Evolutionary conservation across 768 basidiomycete genomes (phyloP).

Genomic region (Austroboletus eburneus): DNA sequence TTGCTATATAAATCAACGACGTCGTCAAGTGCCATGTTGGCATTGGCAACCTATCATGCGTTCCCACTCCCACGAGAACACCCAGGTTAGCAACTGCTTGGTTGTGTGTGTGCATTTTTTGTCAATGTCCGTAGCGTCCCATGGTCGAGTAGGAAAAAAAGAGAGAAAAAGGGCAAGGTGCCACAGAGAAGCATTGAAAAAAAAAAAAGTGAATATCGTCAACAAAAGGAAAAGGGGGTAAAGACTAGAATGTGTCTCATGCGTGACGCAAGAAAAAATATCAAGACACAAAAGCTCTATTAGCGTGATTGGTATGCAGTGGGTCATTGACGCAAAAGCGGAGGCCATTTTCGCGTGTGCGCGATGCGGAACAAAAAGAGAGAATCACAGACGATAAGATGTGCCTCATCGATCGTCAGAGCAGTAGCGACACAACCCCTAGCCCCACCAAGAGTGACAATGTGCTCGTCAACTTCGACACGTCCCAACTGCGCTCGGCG

Average conservation of each 20-base stretch:
- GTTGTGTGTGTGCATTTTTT: slow-evolving; percentile 11
- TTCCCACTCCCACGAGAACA: slow-evolving; percentile 7
- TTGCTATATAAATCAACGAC: too few relatives aligned
- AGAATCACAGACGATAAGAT: too few relatives aligned
- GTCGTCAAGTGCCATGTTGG: too few relatives aligned
- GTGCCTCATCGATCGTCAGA: slow-evolving; percentile 13
- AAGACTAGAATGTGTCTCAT: slow-evolving; percentile 4
- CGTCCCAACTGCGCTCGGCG: slow-evolving; percentile 22
- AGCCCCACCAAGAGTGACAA: slow-evolving; percentile 14
- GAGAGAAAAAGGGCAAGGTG: background rate
- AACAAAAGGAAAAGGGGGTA: background rate
- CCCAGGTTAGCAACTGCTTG: slow-evolving; percentile 11
- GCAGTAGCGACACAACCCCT: slow-evolving; percentile 21
- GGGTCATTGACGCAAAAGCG: slow-evolving; percentile 5
- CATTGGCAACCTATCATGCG: background rate
- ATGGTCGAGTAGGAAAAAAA: slow-evolving; percentile 12
- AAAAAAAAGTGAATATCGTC: slow-evolving; percentile 1
- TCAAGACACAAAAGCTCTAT: too few relatives aligned
- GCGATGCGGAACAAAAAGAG: background rate
- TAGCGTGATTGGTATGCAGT: slow-evolving; percentile 19
- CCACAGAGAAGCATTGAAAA: background rate
- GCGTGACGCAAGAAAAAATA: slow-evolving; percentile 3
- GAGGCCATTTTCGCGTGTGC: background rate
- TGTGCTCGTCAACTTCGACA: slow-evolving; percentile 9
- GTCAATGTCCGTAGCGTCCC: slow-evolving; percentile 20